Conservation (phyloP, 1,139 yeast species). For the Petasospora rhodanensis region DNA sequence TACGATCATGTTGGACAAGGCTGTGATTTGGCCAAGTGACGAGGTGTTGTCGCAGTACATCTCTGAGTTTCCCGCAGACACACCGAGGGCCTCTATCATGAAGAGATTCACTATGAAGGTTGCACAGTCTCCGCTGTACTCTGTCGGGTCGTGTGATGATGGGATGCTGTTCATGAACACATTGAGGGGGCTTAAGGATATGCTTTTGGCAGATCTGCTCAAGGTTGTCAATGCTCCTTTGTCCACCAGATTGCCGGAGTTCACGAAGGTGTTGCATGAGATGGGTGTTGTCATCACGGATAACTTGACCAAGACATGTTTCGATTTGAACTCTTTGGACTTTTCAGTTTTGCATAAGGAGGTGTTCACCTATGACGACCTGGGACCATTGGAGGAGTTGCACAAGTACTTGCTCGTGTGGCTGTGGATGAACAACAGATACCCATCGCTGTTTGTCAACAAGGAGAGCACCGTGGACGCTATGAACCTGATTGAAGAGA, state of each 20-base stretch:
- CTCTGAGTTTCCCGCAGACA: slow-evolving; percentile 47
- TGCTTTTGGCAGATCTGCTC: background rate
- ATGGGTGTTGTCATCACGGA: slow-evolving; percentile 14
- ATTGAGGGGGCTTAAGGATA: background rate
- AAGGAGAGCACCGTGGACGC: slow-evolving; percentile 68
- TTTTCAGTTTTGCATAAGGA: slow-evolving; percentile 6
- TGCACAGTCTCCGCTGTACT: background rate
- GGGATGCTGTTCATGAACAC: background rate
- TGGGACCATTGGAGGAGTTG: slow-evolving; percentile 58
- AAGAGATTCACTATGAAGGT: too few species aligned
- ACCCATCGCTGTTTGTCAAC: slow-evolving; percentile 78
- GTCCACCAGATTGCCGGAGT: slow-evolving; percentile 25
- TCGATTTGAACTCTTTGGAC: slow-evolving; percentile 18
- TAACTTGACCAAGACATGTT: slow-evolving; percentile 30
- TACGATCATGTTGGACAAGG: slow-evolving; percentile 43
- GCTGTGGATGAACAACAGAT: slow-evolving; percentile 84
- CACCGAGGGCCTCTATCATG: slow-evolving; percentile 43
- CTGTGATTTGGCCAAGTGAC: slow-evolving; percentile 69
- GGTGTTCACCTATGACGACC: slow-evolving; percentile 24
- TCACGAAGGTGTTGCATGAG: slow-evolving; percentile 14
- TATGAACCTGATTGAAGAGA: slow-evolving; percentile 59
- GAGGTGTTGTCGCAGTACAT: slow-evolving; percentile 52
- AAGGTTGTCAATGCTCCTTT: slow-evolving; percentile 59
- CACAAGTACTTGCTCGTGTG: slow-evolving; percentile 68
- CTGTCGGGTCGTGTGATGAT: background rate